Evolutionary conservation across 1,139 yeast species (phyloP), one percentile per base, ranked within the genome.

Genomic region (Kodamaea suecica): DNA sequence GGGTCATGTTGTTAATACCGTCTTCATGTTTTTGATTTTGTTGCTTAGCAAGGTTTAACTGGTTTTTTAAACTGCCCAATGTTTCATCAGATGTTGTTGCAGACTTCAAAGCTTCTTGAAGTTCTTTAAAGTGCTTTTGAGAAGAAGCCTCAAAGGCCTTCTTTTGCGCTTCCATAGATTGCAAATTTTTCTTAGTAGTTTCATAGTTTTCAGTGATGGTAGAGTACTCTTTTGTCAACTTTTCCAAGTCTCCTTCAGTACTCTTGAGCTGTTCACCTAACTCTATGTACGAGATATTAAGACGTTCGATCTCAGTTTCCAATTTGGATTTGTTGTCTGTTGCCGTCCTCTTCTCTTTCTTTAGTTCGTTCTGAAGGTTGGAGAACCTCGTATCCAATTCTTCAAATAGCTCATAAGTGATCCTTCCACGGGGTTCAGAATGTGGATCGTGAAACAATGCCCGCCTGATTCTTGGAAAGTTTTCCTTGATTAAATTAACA

Each of bases 1-100:
- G 69, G 40, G 83, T 84, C 95, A 90, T 86, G 48, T 87, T 87
- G 53, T 87, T 90, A 38, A 90, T 82, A 4, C 95, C 97, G 42
- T 78, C 81, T 49, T 90, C 97, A 1, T 92, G 85, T 43, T 78
- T 83, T 17, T 71, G 69, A 48, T 83, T 84, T 7, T 75, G 77
- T 23, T 47, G 55, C 39, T 66, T 70, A 1, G 59, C 46, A 2
- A 49, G 39, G 3, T 53, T 53, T 15, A 66, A 49, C 36, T 61
- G 63, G 6, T 37, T 38, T 36, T 61, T 62, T 19, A 67, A 42
- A 3, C 38, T 14, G 10, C 38, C 36, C 26, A 44, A 34, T 0
- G 53, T 44, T 9, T 62, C 69, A 12, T 48, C 53, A 1, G 61
- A 45, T 2, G 46, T 30, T 2, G 44, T 34, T 1, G 51, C 42